phyloP scores from a whole-genome alignment of 139 green algal genomes.

The Microglena sp. region DNA sequence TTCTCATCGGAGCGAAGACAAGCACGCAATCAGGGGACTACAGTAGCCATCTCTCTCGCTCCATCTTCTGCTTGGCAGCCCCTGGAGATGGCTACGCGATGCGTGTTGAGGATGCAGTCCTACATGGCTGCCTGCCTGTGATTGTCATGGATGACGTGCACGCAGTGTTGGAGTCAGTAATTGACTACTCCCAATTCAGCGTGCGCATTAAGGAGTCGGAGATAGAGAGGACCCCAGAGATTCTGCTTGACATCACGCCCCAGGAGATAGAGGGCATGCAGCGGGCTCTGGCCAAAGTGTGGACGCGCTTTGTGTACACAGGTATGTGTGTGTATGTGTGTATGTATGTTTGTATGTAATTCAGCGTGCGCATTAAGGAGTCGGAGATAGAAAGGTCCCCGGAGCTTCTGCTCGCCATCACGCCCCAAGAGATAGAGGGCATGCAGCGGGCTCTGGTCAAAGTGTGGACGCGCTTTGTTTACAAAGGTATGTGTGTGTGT shows the following conservation, averaged over 20 bases:
- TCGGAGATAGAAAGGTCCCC: too few relatives aligned
- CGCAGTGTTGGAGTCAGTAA: conserved; percentile 1
- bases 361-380: too few relatives aligned
- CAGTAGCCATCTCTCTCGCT: conserved; percentile 14
- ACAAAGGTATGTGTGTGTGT: too few relatives aligned
- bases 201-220: conserved; percentile 7
- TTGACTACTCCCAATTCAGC: conserved; percentile 7
- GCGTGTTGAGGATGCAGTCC: conserved; percentile 14
- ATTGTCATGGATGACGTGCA: conserved; percentile 12
- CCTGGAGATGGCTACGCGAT: conserved; percentile 15
- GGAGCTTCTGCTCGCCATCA: too few relatives aligned
- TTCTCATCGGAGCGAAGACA: too few relatives aligned
- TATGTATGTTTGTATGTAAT: too few relatives aligned
- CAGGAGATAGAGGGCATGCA: conserved; percentile 1
- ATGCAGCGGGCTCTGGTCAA: conserved; percentile 10
- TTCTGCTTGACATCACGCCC: conserved; percentile 5
- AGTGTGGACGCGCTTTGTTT: too few relatives aligned
- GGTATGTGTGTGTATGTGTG: too few relatives aligned
- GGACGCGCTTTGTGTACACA: too few relatives aligned
- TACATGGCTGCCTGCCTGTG: conserved; percentile 18
- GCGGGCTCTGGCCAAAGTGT: too few relatives aligned
- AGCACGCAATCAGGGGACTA: conserved; percentile 13
- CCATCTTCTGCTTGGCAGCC: conserved; percentile 27
- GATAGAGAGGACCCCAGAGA: conserved; percentile 7
- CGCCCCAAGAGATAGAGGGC: background rate